Evolutionary conservation across 257 asterid species (phyloP).

Genomic region (Eucommia ulmoides): DNA sequence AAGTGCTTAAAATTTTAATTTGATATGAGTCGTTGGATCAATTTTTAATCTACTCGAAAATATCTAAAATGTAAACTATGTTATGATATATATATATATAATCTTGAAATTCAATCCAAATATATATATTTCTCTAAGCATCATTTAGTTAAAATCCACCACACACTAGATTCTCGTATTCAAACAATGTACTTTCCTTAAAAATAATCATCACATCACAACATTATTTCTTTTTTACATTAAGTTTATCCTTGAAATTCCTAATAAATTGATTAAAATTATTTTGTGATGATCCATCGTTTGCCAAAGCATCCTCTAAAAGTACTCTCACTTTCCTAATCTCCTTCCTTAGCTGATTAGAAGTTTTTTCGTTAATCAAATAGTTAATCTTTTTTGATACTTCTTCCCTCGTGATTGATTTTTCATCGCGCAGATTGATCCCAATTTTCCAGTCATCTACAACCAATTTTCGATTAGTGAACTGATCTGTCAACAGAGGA

Average conservation of each 20-base stretch:
- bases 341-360: neutral
- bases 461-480: neutral
- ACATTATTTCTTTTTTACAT: no score
- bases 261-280: neutral
- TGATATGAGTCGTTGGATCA: no score
- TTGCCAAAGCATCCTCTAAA: neutral
- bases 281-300: neutral
- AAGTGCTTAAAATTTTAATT: no score
- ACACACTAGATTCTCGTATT: no score
- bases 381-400: neutral
- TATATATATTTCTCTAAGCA: no score
- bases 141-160: no score
- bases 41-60: no score
- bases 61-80: no score
- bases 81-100: no score
- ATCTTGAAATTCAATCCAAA: no score
- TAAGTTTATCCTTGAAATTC: neutral
- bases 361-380: neutral
- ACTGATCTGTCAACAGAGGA: neutral
- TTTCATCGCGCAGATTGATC: neutral
- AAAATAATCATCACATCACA: no score
- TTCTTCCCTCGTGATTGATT: neutral
- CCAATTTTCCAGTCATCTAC: slow-evolving; percentile 1
- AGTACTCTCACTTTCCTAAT: neutral
- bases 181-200: no score